Evolutionary conservation across 805 yeast genomes (phyloP), one percentile per base, ranked within the genome.

Genomic region (Metschnikowia rubicola): DNA sequence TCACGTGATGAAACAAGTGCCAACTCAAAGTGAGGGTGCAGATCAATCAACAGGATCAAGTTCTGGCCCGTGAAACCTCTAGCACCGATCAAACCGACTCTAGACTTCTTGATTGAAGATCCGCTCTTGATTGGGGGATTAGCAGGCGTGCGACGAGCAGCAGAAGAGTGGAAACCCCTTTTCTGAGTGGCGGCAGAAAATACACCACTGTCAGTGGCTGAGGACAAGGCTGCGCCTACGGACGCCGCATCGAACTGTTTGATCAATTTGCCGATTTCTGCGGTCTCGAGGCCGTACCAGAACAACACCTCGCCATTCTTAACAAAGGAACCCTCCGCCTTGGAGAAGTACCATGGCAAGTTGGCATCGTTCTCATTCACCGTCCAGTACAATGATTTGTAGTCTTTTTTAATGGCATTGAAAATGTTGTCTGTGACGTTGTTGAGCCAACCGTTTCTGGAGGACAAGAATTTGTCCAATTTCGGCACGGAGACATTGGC

Each of bases 31-130:
- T 80, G 80, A 38, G 96, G 96, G 70, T 94, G 99, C 41, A 77
- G 71, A 68, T 94, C 88, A 54, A 94, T 86, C 73, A 94, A 75
- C 33, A 85, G 79, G 54, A 94, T 89, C 65, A 94, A 78, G 60
- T 92, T 92, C 71, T 88, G 96, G 32, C 99, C 99, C 15, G 97
- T 92, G 71, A 79, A 89, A 30, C 99, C 99, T 71, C 99, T 85
- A 36, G 99, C 99, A 58, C 99, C 99, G 63, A 94, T 92, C 59
- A 94, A 78, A 1, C 97, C 99, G 40, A 94, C 90, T 56, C 81
- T 81, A 19, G 95, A 77, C 51, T 76, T 76, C 36, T 75, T 65
- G 35, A 76, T 75, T 72, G 83, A 86, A 33, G 78, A 64, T 34
- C 89, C 92, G 44, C 76, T 74, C 43, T 77, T 74, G 38, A 80